Evolutionary conservation across 441 rosid genomes (phyloP).

Genomic region (Theobroma grandiflorum): DNA sequence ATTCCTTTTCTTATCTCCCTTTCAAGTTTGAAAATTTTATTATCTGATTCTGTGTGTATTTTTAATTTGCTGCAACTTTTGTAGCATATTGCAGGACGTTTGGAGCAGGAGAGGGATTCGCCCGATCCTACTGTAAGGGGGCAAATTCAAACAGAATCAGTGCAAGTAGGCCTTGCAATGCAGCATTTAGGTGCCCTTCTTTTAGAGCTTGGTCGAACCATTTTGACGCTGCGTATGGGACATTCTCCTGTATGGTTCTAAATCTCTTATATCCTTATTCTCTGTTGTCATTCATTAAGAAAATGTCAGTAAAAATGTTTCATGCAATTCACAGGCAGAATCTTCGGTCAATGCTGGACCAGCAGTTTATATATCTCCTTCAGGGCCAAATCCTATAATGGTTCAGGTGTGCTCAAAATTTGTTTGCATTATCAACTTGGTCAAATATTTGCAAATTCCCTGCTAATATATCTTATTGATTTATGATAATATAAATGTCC

Average conservation of each 20-base stretch:
- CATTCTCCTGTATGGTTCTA: constrained; percentile 69
- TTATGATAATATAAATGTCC: constrained; percentile 3
- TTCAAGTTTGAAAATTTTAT: constrained; percentile 16
- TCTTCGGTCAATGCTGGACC: constrained; percentile 92
- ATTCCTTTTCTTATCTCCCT: background rate
- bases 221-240: constrained; percentile 84
- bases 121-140: constrained; percentile 65
- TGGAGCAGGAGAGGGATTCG: constrained; percentile 86
- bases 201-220: constrained; percentile 95
- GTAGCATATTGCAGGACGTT: constrained; percentile 88
- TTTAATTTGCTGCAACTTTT: constrained; percentile 62
- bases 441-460: background rate
- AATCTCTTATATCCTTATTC: constrained; percentile 9
- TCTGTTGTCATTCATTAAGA: constrained; percentile 10
- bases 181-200: constrained; percentile 92
- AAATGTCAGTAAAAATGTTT: constrained; percentile 14
- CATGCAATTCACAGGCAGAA: constrained; percentile 57
- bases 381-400: constrained; percentile 84
- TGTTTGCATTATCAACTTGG: constrained; percentile 4
- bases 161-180: constrained; percentile 79
- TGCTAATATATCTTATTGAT: background rate
- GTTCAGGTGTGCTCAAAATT: constrained; percentile 70
- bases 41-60: constrained; percentile 54
- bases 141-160: constrained; percentile 82
- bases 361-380: constrained; percentile 79